phyloP scores from a whole-genome alignment of 495 filamentous ascomycete genomes.

The Aspergillus sparsus region DNA sequence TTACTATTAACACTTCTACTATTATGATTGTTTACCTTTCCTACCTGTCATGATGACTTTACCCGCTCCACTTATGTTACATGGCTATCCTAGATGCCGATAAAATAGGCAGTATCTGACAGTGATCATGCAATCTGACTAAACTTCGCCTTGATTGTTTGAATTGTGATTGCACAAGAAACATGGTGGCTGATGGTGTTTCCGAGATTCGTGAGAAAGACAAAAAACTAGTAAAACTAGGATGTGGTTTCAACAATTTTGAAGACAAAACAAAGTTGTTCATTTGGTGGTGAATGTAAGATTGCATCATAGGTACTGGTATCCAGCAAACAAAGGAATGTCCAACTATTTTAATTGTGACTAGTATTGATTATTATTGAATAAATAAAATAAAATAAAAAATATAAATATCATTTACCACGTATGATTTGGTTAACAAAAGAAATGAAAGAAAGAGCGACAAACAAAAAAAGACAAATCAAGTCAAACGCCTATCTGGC shows the following conservation, averaged over 20 bases:
- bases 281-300: background rate
- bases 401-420: too few relatives aligned
- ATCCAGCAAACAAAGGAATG: background rate
- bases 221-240: background rate
- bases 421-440: background rate
- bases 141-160: background rate
- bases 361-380: background rate
- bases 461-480: conserved; percentile 11
- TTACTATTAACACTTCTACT: background rate
- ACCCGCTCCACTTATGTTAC: conserved; percentile 8
- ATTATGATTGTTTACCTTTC: background rate
- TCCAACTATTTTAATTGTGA: background rate
- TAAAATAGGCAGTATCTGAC: background rate
- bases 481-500: conserved; percentile 28
- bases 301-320: background rate
- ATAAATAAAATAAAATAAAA: background rate
- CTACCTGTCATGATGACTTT: conserved; percentile 11
- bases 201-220: background rate
- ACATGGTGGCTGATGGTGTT: background rate
- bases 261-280: background rate
- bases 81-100: background rate
- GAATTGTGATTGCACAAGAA: conserved; percentile 1
- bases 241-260: background rate
- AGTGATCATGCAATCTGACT: conserved; percentile 8
- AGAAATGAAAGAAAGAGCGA: background rate